Conservation (phyloP, 805 yeast species). For the Priceomyces melissophilus region DNA sequence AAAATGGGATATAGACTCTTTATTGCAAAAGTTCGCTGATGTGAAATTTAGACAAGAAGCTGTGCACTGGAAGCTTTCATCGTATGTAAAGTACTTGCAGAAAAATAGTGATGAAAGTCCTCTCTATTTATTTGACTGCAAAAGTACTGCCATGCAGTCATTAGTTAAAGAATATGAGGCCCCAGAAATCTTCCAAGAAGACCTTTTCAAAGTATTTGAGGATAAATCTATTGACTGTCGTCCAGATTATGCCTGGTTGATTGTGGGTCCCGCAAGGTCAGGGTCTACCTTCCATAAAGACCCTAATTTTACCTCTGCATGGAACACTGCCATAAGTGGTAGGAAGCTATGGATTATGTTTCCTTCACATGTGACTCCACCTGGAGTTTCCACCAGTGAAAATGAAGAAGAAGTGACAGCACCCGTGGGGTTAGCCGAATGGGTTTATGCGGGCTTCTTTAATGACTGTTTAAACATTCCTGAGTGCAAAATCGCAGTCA, state of each 20-base stretch:
- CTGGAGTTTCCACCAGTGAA: constrained; percentile 76
- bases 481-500: constrained; percentile 64
- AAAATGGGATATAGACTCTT: constrained; percentile 51
- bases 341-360: constrained; percentile 85
- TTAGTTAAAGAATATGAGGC: constrained; percentile 50
- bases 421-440: constrained; percentile 90
- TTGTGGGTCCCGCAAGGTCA: constrained; percentile 74
- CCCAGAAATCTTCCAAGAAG: constrained; percentile 56
- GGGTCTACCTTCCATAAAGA: constrained; percentile 94
- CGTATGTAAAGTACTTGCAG: constrained; percentile 59
- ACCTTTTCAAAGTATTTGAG: constrained; percentile 57
- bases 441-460: constrained; percentile 82
- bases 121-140: constrained; percentile 80
- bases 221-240: constrained; percentile 43
- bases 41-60: constrained; percentile 79
- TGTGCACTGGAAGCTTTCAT: constrained; percentile 69
- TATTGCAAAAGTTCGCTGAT: constrained; percentile 53
- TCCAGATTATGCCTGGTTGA: constrained; percentile 92
- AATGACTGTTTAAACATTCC: constrained; percentile 59
- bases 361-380: constrained; percentile 73
- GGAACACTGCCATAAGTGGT: constrained; percentile 80
- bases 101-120: constrained; percentile 79
- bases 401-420: constrained; percentile 86
- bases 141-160: constrained; percentile 60
- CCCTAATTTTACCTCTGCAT: constrained; percentile 86